These are phyloP conservation scores for Taxillus chinensis DNA, from an alignment of 164 flowering plant genomes.

Conservation along the genomic window DNA sequence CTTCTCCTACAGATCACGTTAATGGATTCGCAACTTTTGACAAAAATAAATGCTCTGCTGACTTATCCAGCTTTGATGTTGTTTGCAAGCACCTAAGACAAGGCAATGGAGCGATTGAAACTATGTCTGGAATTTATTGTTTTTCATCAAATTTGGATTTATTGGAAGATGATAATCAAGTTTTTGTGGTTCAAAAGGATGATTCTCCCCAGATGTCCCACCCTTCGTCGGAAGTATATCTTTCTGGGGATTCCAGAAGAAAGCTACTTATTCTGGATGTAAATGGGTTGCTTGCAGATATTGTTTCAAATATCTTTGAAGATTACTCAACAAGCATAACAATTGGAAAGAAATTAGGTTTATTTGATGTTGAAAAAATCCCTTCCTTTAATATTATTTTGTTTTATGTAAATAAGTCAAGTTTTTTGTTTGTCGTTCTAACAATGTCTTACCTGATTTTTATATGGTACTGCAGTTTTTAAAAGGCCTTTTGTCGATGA, in stretches of 20 bases:
- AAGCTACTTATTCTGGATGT: conserved; percentile 65
- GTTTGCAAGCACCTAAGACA: too few relatives aligned
- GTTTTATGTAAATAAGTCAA: too few relatives aligned
- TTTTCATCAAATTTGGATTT: not conserved
- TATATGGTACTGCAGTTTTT: conserved; percentile 32
- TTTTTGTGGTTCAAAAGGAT: not conserved
- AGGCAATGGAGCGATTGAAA: conserved; percentile 3
- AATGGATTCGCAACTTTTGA: not conserved
- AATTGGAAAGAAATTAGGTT: conserved; percentile 37
- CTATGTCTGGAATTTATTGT: not conserved
- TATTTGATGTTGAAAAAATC: too few relatives aligned
- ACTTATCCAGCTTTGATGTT: too few relatives aligned
- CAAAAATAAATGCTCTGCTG: not conserved
- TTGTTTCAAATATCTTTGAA: conserved; percentile 16
- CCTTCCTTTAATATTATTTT: too few relatives aligned
- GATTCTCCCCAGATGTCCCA: not conserved
- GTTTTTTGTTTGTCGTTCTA: too few relatives aligned
- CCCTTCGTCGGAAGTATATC: conserved; percentile 6
- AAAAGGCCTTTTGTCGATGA: conserved; percentile 53
- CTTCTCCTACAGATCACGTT: not conserved
- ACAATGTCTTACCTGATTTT: too few relatives aligned
- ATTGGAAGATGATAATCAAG: not conserved
- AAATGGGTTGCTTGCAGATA: conserved; percentile 59
- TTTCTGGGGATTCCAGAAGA: conserved; percentile 12
- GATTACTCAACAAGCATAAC: conserved; percentile 19